A percentile compares a stretch with the other conserved stretches of the same genome.
These are phyloP conservation scores for Phytophthora parvispora DNA, from an alignment of 352 stramenopile genomes.

Conservation along the genomic window DNA sequence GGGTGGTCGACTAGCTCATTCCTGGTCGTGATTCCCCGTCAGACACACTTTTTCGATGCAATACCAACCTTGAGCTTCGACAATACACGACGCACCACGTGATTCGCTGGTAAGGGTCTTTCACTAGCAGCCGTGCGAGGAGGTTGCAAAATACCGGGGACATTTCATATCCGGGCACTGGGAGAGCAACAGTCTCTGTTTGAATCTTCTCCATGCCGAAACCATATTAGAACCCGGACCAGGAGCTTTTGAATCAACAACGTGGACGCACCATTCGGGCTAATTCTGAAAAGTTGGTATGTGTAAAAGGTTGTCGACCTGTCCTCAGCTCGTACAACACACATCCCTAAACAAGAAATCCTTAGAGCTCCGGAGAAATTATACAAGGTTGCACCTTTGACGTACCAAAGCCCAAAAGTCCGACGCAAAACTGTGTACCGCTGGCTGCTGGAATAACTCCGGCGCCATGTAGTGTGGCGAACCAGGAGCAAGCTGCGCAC, in stretches of 20 bases:
- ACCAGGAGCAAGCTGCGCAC: slow-evolving; percentile 61
- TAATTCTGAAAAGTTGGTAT: slow-evolving; percentile 80
- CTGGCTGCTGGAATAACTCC: slow-evolving; percentile 89
- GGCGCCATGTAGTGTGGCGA: slow-evolving; percentile 95
- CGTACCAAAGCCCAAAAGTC: slow-evolving; percentile 90
- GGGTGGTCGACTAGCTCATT: slow-evolving; percentile 73
- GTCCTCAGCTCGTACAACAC: slow-evolving; percentile 84
- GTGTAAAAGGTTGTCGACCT: slow-evolving; percentile 72
- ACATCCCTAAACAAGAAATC: slow-evolving; percentile 57
- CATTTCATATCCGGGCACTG: slow-evolving; percentile 60
- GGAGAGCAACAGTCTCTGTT: slow-evolving; percentile 58
- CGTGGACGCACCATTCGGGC: slow-evolving; percentile 58
- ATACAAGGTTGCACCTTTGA: background rate
- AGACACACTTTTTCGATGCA: slow-evolving; percentile 3
- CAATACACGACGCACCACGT: slow-evolving; percentile 61
- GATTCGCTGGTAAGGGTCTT: slow-evolving; percentile 81
- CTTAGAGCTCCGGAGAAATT: background rate
- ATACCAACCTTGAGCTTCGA: background rate
- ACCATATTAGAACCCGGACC: background rate
- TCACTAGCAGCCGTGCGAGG: slow-evolving; percentile 66
- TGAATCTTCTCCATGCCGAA: slow-evolving; percentile 63
- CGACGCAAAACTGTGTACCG: slow-evolving; percentile 91
- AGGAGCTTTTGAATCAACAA: background rate
- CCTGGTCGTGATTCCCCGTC: slow-evolving; percentile 45
- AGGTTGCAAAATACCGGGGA: slow-evolving; percentile 65